phyloP scores from a whole-genome alignment of 148 eudicot species.

The Amaranthus cruentus region DNA sequence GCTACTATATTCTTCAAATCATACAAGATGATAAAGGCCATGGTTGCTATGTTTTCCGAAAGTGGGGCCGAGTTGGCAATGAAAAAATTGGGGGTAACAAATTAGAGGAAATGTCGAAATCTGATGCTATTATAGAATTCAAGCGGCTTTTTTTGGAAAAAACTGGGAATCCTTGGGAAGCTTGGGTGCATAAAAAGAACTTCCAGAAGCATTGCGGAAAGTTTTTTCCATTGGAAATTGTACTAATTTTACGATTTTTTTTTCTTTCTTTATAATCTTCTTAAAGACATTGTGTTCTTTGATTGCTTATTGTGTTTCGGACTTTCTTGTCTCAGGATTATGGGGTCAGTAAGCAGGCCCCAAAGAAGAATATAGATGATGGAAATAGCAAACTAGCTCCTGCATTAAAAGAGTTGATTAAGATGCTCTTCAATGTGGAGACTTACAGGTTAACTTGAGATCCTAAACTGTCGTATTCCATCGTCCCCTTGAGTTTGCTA shows the following conservation, averaged over 20 bases:
- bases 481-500: too few relatives aligned
- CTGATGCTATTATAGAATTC: slow-evolving; percentile 69
- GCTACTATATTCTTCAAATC: slow-evolving; percentile 94
- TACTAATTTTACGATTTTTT: slow-evolving; percentile 24
- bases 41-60: slow-evolving; percentile 85
- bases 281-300: slow-evolving; percentile 6
- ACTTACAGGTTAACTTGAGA: slow-evolving; percentile 59
- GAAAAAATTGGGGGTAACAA: slow-evolving; percentile 72
- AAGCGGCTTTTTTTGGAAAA: slow-evolving; percentile 81
- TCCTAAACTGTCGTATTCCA: neutral
- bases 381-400: slow-evolving; percentile 59
- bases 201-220: slow-evolving; percentile 83
- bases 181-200: slow-evolving; percentile 63
- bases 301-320: neutral
- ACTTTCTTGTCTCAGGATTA: slow-evolving; percentile 58
- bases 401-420: slow-evolving; percentile 74
- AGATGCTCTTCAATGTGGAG: slow-evolving; percentile 97
- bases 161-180: slow-evolving; percentile 95
- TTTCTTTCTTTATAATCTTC: neutral
- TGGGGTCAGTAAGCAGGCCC: slow-evolving; percentile 71
- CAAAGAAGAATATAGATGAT: slow-evolving; percentile 51
- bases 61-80: slow-evolving; percentile 97
- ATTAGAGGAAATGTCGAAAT: slow-evolving; percentile 62
- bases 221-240: slow-evolving; percentile 93
- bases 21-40: slow-evolving; percentile 88